Base-by-base conservation (phyloP, 1,284 basidiomycete genomes). In the Takashimella tepidaria region DNA sequence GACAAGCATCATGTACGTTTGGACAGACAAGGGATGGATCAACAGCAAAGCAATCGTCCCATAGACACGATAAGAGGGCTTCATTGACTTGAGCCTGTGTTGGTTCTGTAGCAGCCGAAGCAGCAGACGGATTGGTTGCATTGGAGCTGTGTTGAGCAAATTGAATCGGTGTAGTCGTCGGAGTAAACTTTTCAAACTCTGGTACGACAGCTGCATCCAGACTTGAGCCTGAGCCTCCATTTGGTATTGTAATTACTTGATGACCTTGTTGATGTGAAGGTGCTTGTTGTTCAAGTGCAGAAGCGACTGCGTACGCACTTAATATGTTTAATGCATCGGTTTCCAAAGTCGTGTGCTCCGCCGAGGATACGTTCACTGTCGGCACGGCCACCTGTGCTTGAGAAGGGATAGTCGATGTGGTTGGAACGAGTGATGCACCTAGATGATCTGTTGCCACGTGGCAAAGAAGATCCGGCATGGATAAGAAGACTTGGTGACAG, bases 401-500 rank as follows among this genome's bases (percentile, higher is more conserved):
- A 37, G 31, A 16, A 37, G 31, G 49, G 27, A 48, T 44, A 16
- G 47, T 37, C 20, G 47, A 48, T n/a, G 23, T 53, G 31, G 41
- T 20, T 23, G 20, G n/a, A 27, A 13, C 46, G 48, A 22, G 43
- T 10, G 51, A 50, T 22, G 65, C 66, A 23, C 66, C 65, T 2
- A 81, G 73, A 57, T 81, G 80, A 19, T 74, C 72, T 1, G 72
- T 55, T 4, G 79, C 79, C 31, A 82, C 75, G 54, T 82, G 80
- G 0, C 69, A 68, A 0, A 79, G 68, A 1, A 82, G 69, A 51
- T 76, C 75, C 11, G 76, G 74, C 51, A 77, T 74, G 3, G 75
- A 73, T 21, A 63, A 58, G 57, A 80, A 79, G 6, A 71, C 61
- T 10, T 70, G 62, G 47, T 77, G 72, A 60, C 78, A 79, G 52